Conservation (phyloP, 2,329 filamentous ascomycete species). For the Talaromyces sp. region DNA sequence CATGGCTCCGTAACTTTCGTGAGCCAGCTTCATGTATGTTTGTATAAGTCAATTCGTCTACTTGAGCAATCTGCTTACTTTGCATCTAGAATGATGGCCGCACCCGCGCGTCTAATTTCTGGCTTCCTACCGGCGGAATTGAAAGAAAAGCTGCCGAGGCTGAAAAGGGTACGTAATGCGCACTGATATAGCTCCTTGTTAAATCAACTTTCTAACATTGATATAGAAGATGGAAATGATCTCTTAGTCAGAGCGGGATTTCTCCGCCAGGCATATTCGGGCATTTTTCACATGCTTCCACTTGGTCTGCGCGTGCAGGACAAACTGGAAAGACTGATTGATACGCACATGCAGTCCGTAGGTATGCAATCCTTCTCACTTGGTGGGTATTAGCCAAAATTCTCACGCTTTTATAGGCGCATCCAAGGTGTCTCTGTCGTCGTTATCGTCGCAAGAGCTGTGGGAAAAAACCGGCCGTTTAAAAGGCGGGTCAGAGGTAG, state of each 20-base stretch:
- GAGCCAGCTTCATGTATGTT: slow-evolving; percentile 34
- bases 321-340: slow-evolving; percentile 79
- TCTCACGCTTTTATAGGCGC: slow-evolving; percentile 51
- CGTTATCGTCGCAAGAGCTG: slow-evolving; percentile 75
- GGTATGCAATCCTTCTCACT: slow-evolving; percentile 42
- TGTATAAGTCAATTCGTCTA: neutral
- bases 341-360: slow-evolving; percentile 78
- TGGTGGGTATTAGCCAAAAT: neutral
- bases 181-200: neutral
- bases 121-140: slow-evolving; percentile 71
- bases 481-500: slow-evolving; percentile 69
- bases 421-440: slow-evolving; percentile 76
- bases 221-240: slow-evolving; percentile 55
- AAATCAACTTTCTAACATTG: slow-evolving; percentile 1
- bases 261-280: slow-evolving; percentile 75
- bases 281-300: slow-evolving; percentile 88
- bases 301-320: slow-evolving; percentile 80
- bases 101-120: slow-evolving; percentile 66
- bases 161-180: slow-evolving; percentile 31
- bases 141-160: slow-evolving; percentile 49
- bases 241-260: slow-evolving; percentile 68
- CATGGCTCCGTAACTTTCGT: slow-evolving; percentile 15
- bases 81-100: slow-evolving; percentile 48
- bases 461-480: slow-evolving; percentile 83
- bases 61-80: neutral